Evolutionary conservation across 139 green algal species (phyloP).

Genomic region (Chlamydomonas sphaeroides): DNA sequence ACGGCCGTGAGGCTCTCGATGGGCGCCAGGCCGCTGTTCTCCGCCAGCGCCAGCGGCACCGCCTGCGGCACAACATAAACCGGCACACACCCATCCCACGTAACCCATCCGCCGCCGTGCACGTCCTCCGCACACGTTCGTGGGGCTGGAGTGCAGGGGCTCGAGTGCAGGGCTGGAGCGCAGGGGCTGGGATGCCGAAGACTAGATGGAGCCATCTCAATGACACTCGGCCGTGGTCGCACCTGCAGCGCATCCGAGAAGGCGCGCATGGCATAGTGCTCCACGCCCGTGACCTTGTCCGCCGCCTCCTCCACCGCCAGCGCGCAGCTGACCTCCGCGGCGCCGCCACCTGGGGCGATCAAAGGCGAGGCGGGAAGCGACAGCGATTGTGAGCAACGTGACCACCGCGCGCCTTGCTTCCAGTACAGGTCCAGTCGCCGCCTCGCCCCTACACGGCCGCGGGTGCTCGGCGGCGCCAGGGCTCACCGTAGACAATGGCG

Average conservation of each 20-base stretch:
- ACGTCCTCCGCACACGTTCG: too few species aligned
- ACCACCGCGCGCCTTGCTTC: too few species aligned
- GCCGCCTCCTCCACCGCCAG: constrained; percentile 92
- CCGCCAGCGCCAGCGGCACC: constrained; percentile 92
- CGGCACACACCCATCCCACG: too few species aligned
- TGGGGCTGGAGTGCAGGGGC: too few species aligned
- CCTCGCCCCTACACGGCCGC: too few species aligned
- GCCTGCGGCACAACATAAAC: constrained; percentile 50
- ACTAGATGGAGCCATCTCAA: too few species aligned
- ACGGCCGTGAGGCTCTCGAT: constrained; percentile 94
- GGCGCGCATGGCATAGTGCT: constrained; percentile 97
- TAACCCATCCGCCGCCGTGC: too few species aligned
- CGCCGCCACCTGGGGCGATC: constrained; percentile 74
- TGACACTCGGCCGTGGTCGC: neutral
- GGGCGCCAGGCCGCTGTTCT: constrained; percentile 93
- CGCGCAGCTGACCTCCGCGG: constrained; percentile 92
- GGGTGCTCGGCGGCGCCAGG: too few species aligned
- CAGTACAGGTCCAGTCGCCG: too few species aligned
- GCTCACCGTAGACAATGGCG: constrained; percentile 92
- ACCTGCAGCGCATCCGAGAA: constrained; percentile 88
- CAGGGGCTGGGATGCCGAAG: too few species aligned
- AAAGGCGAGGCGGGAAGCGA: neutral
- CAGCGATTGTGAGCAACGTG: too few species aligned
- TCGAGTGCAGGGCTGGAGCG: too few species aligned
- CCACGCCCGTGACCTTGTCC: constrained; percentile 84